Conservation (phyloP, 2,329 filamentous ascomycete species). For the Trichoderma sp. region DNA sequence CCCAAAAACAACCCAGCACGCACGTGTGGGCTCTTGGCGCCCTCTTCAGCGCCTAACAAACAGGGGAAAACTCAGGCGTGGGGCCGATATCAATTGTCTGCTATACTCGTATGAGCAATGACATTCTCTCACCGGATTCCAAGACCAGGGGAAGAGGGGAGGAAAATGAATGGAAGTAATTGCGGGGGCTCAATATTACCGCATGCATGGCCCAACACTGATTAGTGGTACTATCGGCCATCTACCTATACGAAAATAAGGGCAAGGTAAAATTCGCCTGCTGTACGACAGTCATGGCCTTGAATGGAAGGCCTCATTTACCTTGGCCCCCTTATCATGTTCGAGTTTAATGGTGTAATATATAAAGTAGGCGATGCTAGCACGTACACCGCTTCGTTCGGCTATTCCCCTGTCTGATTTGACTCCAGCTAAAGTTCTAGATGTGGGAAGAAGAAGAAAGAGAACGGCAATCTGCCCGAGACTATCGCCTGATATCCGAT, state of each 20-base stretch:
- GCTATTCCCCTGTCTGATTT: background rate
- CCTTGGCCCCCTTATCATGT: background rate
- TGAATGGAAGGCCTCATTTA: background rate
- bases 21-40: constrained; percentile 1
- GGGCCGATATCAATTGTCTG: background rate
- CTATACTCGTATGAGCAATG: background rate
- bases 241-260: background rate
- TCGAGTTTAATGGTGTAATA: background rate
- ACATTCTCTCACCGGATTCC: constrained; percentile 21
- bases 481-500: background rate
- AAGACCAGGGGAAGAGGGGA: constrained; percentile 19
- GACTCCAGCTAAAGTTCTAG: background rate
- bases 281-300: background rate
- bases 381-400: constrained; percentile 6
- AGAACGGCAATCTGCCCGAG: background rate
- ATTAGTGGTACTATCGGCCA: background rate
- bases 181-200: background rate
- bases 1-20: background rate
- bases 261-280: background rate
- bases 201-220: background rate
- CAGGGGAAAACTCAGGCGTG: background rate
- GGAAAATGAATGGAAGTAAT: constrained; percentile 1
- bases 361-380: background rate
- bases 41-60: background rate
- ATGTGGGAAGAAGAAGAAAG: background rate